Conservation (phyloP, 768 basidiomycete genomes). For the Saitozyma podzolica region DNA sequence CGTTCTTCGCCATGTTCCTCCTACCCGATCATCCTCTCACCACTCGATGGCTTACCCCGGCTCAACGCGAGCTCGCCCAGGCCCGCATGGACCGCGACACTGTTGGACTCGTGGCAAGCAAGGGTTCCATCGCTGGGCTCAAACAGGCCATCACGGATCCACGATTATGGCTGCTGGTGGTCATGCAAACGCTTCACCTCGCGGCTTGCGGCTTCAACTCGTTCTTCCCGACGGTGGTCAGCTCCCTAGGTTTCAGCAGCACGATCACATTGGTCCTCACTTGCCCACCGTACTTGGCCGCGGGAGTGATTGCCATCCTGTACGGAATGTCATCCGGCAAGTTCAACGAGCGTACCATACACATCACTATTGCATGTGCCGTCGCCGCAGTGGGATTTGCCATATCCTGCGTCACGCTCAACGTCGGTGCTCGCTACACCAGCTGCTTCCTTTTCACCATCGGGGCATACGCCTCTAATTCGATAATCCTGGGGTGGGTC, state of each 20-base stretch:
- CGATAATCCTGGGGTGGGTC: constrained; percentile 19
- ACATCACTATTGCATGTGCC: constrained; percentile 16
- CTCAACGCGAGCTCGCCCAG: constrained; percentile 33
- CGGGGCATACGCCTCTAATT: constrained; percentile 8
- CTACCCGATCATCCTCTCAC: constrained; percentile 51
- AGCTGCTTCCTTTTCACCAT: constrained; percentile 15
- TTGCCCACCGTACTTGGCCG: constrained; percentile 15
- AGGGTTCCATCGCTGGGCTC: constrained; percentile 2
- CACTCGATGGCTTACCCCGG: constrained; percentile 48
- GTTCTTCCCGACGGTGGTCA: constrained; percentile 23
- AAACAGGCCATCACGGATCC: constrained; percentile 10
- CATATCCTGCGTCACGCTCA: constrained; percentile 10
- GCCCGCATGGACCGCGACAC: constrained; percentile 14
- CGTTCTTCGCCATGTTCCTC: constrained; percentile 17
- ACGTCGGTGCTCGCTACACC: constrained; percentile 15
- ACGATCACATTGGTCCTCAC: constrained; percentile 18
- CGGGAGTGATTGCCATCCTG: constrained; percentile 2
- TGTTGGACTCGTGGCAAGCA: constrained; percentile 1
- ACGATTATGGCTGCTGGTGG: constrained; percentile 12
- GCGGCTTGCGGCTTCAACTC: constrained; percentile 18
- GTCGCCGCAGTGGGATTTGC: constrained; percentile 17
- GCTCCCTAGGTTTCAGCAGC: constrained; percentile 12
- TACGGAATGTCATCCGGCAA: constrained; percentile 14
- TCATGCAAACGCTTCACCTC: constrained; percentile 12
- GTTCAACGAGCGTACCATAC: constrained; percentile 19